phyloP scores from a whole-genome alignment of 768 basidiomycete genomes.

The Amanita rimosa region DNA sequence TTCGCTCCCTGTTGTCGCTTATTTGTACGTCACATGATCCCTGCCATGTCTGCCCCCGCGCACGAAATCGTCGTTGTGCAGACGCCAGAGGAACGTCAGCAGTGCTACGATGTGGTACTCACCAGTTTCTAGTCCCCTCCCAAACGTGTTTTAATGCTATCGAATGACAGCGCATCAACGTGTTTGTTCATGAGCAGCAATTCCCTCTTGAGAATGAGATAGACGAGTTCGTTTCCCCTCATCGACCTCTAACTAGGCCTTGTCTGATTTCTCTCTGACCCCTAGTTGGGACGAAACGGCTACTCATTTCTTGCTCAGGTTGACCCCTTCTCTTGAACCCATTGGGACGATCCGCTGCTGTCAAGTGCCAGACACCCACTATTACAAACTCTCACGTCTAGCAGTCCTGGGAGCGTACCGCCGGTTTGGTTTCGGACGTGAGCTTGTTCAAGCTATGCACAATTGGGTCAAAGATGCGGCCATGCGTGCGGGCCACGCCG shows the following conservation, averaged over 20 bases:
- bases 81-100: constrained; percentile 39
- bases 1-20: constrained; percentile 3
- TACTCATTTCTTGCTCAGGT: constrained; percentile 63
- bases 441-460: constrained; percentile 54
- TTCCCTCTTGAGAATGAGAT: constrained; percentile 69
- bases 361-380: constrained; percentile 23
- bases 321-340: constrained; percentile 46
- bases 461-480: constrained; percentile 43
- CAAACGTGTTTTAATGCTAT: not conserved
- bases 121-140: not conserved
- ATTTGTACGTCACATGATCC: constrained; percentile 4
- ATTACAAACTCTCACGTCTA: constrained; percentile 68
- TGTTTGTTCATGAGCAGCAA: constrained; percentile 56
- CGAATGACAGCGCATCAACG: constrained; percentile 29
- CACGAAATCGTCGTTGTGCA: constrained; percentile 49
- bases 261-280: constrained; percentile 4
- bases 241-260: constrained; percentile 1
- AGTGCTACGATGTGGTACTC: constrained; percentile 51
- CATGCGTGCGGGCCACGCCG: constrained; percentile 11
- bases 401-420: constrained; percentile 61
- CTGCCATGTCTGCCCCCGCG: constrained; percentile 16
- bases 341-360: constrained; percentile 60
- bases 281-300: constrained; percentile 50
- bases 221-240: constrained; percentile 45
- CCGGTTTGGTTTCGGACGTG: constrained; percentile 48